Evolutionary conservation across 768 basidiomycete species (phyloP), one percentile per base, ranked within the genome.

Genomic region (Suillus spraguei): DNA sequence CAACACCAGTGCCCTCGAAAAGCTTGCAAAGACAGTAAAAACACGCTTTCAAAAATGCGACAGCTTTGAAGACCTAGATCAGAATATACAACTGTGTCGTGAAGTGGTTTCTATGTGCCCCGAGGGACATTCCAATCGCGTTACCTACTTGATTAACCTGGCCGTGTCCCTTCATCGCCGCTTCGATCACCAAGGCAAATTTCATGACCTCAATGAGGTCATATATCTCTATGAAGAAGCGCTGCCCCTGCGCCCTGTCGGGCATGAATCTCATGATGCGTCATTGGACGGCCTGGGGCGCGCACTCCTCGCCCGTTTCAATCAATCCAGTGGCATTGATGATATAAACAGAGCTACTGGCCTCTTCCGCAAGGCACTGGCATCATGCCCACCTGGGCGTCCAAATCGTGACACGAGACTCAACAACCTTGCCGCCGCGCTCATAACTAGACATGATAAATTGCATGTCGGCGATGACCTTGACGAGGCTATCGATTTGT

Each of bases 31-130:
- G 42, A 63, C 71, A n/a, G 35, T 72, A 13, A 62, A 33, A 11
- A 59, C 65, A n/a, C 72, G 68, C 47, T 72, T 66, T 39, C 16
- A 24, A 33, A 54, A 58, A 36, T 62, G 33, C 22, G 64, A 67
- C 36, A 38, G 63, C n/a, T 63, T 53, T 41, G n/a, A 36, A 2
- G 72, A 72, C 60, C 54, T 72, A 14, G 65, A 72, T 24, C 32
- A 42, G 7, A 71, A 69, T 3, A 32, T 72, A 32, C 41, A 11
- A 4, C 49, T 63, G 38, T 65, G 52, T 60, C 65, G 65, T 41
- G 62, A 67, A 17, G 63, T 68, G 22, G 63, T 72, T 36, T 63
- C 65, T 20, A 56, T 72, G 50, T 71, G 72, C 36, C 66, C 65
- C 53, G 65, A 61, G 2, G 71, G 61, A 22, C 63, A 69, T 59